Base-by-base conservation (phyloP, 1,284 basidiomycete species). In the Pseudozyma sp. region DNA sequence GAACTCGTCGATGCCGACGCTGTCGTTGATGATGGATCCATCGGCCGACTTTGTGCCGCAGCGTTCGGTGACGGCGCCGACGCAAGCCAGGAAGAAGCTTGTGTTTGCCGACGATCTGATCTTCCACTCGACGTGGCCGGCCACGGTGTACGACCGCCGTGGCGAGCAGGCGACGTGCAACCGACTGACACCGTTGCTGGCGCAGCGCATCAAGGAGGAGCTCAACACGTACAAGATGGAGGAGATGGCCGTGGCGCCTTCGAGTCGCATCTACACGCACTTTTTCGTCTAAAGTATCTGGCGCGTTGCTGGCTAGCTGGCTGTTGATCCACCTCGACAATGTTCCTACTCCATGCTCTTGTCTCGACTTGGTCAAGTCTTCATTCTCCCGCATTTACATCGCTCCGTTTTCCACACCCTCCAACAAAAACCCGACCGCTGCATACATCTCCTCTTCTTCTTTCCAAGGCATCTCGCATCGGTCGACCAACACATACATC, bases 91-190 rank as follows among this genome's bases (percentile, higher is more conserved):
- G 80, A 94, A 92, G 85, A 75, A 82, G 43, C 81, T 97, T 39
- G 89, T 91, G 55, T 99, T 97, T 86, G 94, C 95, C 34, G 92
- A 90, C 48, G 94, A 94, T 83, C 87, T 97, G 81, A 93, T 92
- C 35, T 93, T 97, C 53, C 97, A 98, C 83, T 93, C 94, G 84
- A 99, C 96, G 7, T 98, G 97, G 88, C 90, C 94, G 45, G 86
- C 93, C 10, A 88, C 88, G 44, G 91, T 94, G 59, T 99, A 99
- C 85, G 96, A 99, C 85, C 88, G 96, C 56, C 88, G 94, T 70
- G 94, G 93, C 78, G 96, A 97, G 85, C 94, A 94, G 31, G 95
- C 94, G 48, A 98, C 96, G 19, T 97, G 94, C 90, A 97, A 95
- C 86, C 89, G 93, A 35, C 86, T 99, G 79, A 99, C 96, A 54